Evolutionary conservation across 345 rosid species (phyloP).

Genomic region (Eucalyptus leucophloia): DNA sequence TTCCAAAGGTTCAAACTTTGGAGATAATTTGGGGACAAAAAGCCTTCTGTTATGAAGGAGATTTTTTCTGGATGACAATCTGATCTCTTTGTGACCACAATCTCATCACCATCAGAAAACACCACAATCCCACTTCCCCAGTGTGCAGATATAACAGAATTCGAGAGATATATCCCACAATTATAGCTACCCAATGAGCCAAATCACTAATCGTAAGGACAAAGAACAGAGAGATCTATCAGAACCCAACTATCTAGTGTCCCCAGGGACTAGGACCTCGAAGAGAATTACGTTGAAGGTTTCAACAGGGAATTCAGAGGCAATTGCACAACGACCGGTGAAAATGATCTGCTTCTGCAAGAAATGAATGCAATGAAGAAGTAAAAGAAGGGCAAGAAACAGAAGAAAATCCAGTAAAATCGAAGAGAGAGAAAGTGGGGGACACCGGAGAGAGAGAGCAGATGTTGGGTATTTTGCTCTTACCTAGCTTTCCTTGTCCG

Average conservation of each 20-base stretch:
- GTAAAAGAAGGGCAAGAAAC: neutral
- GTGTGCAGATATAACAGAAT: neutral
- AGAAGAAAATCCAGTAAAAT: neutral
- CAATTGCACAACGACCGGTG: neutral
- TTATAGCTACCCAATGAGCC: neutral
- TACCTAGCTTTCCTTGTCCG: slow-evolving; percentile 14
- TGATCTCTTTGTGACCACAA: neutral
- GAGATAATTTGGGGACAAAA: neutral
- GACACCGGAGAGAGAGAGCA: neutral
- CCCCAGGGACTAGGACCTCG: neutral
- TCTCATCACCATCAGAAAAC: neutral
- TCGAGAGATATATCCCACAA: neutral
- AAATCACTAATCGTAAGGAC: neutral
- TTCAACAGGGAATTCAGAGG: neutral
- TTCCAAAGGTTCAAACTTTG: neutral
- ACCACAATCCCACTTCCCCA: neutral
- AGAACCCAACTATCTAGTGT: neutral
- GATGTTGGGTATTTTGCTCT: slow-evolving; percentile 15
- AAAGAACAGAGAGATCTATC: neutral
- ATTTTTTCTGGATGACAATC: neutral
- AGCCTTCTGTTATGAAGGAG: neutral
- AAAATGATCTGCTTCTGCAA: neutral
- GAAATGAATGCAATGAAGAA: neutral
- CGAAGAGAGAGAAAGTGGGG: neutral
- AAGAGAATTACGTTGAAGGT: neutral